Conservation (phyloP, 2,329 filamentous ascomycete species). For the Beauveria sp. region DNA sequence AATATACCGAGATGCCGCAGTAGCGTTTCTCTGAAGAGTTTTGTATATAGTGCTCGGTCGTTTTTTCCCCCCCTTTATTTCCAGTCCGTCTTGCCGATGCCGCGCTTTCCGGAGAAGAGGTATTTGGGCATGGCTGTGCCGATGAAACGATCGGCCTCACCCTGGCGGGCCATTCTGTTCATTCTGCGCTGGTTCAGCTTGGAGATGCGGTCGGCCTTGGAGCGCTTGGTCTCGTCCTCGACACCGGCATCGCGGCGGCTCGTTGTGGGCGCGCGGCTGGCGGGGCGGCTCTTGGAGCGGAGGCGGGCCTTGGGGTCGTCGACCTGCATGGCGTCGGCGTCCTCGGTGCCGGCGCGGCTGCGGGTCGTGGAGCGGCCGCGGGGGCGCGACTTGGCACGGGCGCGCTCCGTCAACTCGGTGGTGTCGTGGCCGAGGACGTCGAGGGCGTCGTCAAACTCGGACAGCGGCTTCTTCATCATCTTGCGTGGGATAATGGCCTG, state of each 20-base stretch:
- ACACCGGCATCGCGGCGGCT: conserved; percentile 76
- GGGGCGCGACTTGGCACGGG: conserved; percentile 53
- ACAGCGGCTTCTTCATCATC: conserved; percentile 70
- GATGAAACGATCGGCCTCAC: conserved; percentile 90
- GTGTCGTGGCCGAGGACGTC: conserved; percentile 82
- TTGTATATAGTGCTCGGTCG: background rate
- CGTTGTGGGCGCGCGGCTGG: conserved; percentile 40
- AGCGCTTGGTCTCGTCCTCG: conserved; percentile 54
- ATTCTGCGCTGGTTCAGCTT: conserved; percentile 96
- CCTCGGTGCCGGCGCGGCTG: conserved; percentile 54
- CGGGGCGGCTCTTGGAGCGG: conserved; percentile 61
- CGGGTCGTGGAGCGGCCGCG: conserved; percentile 66
- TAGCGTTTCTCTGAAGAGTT: background rate
- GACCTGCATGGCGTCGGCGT: conserved; percentile 70
- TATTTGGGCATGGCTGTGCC: conserved; percentile 80
- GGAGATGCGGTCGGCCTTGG: conserved; percentile 76
- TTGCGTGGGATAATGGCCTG: conserved; percentile 85
- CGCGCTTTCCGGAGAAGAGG: conserved; percentile 85
- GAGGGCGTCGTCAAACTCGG: conserved; percentile 79
- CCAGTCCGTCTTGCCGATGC: conserved; percentile 79
- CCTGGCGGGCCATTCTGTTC: conserved; percentile 95
- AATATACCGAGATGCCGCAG: background rate
- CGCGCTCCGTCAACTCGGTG: conserved; percentile 63
- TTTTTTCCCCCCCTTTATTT: conserved; percentile 39
- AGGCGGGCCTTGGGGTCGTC: conserved; percentile 48